Evolutionary conservation across 495 filamentous ascomycete species (phyloP), one percentile per base, ranked within the genome.

Genomic region (Lasiosphaeris hirsuta): DNA sequence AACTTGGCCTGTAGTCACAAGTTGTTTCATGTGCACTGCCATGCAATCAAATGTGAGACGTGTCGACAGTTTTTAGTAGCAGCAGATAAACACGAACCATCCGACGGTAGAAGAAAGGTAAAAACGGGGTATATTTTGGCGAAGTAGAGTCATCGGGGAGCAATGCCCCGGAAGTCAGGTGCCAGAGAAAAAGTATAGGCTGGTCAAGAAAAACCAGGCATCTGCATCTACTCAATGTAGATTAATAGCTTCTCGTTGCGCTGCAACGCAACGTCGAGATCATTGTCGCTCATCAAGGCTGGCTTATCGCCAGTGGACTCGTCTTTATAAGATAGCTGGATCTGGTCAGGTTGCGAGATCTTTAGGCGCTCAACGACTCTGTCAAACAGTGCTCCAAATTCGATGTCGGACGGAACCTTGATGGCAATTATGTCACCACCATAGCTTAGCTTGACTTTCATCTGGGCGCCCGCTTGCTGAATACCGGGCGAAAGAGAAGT

Each of bases 391-490:
- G 89, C 86, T 62, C 81, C 78, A 73, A 87, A 92, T 60, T 77
- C 82, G 61, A 96, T 88, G 41, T 93, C 86, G 4, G 77, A 80
- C 2, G 93, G 90, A 39, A 97, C 87, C 42, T 92, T 86, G 64
- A 98, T 92, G 41, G 92, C 87, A 62, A 96, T 92, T 57, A 92
- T 80, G 60, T 97, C 92, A 63, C 94, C 89, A 60, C 89, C 83
- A 75, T 90, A 95, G 72, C 88, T 92, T 38, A 97, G 86, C 74
- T 98, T 98, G 68, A 98, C 89, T 71, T 96, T 97, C 74, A 96
- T 84, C 78, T 67, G 69, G 7, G 70, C 62, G 11, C 68, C 57
- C 14, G 70, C 68, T 18, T 70, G 68, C 48, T 71, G 70, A 37
- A 75, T 69, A 4, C 72, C 78, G 1, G 80, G 78, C 6, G 79